Base-by-base conservation (phyloP, 2,329 filamentous ascomycete genomes). In the Botrytis medusae region DNA sequence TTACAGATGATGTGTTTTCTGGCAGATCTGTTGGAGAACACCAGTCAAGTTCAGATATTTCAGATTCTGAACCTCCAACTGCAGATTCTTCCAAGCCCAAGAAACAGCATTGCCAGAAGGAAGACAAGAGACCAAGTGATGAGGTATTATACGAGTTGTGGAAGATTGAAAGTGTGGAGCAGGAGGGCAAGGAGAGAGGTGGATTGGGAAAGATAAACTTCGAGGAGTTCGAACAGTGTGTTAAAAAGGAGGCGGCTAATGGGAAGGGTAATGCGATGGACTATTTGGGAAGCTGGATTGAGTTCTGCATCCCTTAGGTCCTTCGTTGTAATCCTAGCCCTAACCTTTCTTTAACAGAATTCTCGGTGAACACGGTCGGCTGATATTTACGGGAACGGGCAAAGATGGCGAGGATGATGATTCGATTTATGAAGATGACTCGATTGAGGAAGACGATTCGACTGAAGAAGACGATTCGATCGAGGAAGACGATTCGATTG, bases 271-370 rank as follows among this genome's bases (percentile, higher is more conserved):
- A 90, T 79, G 84, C 91, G 71, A 86, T 95, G 75, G 92, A 93
- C 77, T 95, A 97, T 82, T 86, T 98, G 64, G 93, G 93, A 74
- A 93, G 90, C 78, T 98, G 95, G 95, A 93, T 98, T 82, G 95
- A 98, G 81, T 90, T 91, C 81, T 92, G 89, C 81, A 91, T 92
- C 77, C 89, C 89, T 37, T 81, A 74, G 34, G 69, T 46, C 18
- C 16, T 51, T 71, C 59, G 59, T 48, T 61, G 29, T 29, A 29
- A 40, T 40, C 65, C 37, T 22, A 57, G 16, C 48, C 65, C 48
- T 69, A n/a, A 57, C 9, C 14, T 69, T 59, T 32, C 65, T 44
- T 69, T 57, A 4, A 57, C n/a, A 69, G 65, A 18, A 20, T 18
- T 8, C 25, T 57, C 22, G 5, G 29, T 32, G 2, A 22, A 5